A percentile compares a stretch with the other conserved stretches of the same genome.
Evolutionary conservation across 441 rosid species (phyloP).

Genomic region (Euphorbia schlechtendalii): DNA sequence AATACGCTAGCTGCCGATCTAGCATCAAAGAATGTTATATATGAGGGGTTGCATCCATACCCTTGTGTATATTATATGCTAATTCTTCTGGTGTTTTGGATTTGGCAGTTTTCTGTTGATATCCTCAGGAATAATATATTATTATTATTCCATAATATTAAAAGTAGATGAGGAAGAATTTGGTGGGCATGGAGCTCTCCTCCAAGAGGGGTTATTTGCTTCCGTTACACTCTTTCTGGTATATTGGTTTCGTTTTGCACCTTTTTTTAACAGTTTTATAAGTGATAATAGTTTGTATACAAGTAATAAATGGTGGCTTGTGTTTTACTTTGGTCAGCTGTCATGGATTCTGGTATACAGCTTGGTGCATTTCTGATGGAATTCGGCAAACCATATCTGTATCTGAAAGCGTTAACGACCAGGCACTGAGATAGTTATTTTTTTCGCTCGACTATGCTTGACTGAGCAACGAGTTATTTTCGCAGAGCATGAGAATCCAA

Average conservation of each 20-base stretch:
- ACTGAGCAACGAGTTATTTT: no score
- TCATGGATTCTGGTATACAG: conserved; percentile 94
- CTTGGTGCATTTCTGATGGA: conserved; percentile 70
- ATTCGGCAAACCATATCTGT: conserved; percentile 6
- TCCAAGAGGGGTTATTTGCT: conserved; percentile 90
- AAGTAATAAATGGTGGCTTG: conserved; percentile 17
- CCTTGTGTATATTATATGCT: not conserved
- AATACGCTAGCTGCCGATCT: not conserved
- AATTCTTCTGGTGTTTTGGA: not conserved
- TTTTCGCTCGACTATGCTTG: no score
- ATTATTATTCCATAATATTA: conserved; percentile 72
- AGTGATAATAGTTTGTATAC: not conserved
- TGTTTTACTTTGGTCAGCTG: conserved; percentile 45
- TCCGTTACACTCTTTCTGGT: conserved; percentile 78
- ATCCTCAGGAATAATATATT: conserved; percentile 66
- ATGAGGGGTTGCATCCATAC: not conserved
- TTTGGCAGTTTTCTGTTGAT: conserved; percentile 57
- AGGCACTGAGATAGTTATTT: no score
- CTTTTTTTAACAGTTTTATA: not conserved
- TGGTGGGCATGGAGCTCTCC: conserved; percentile 89
- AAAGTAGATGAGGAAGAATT: conserved; percentile 84
- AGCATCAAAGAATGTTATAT: no score
- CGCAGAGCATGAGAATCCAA: no score
- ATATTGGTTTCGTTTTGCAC: no score
- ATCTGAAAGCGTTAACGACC: not conserved